A percentile compares a stretch with the other conserved stretches of the same genome.
Conservation (phyloP, 2,329 filamentous ascomycete genomes). For the Dactylellina cionopaga region DNA sequence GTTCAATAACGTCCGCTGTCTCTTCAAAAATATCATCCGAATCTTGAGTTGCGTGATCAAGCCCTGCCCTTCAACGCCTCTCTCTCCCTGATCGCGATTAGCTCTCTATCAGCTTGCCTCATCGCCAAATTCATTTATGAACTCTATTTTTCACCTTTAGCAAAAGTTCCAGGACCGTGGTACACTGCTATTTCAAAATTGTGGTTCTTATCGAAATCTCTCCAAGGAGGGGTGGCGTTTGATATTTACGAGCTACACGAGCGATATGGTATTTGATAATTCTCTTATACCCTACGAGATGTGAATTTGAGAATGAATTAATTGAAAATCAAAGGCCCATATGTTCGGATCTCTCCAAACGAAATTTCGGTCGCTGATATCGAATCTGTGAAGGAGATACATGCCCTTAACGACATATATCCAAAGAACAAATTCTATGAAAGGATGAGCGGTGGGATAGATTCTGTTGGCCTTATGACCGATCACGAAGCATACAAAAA, state of each 20-base stretch:
- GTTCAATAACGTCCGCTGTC: no score
- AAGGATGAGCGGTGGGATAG: neutral
- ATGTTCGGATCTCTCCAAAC: neutral
- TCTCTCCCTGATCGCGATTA: no score
- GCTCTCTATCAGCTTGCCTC: neutral
- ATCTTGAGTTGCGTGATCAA: no score
- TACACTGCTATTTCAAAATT: constrained; percentile 1
- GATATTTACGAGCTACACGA: neutral
- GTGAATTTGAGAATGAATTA: neutral
- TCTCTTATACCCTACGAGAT: neutral
- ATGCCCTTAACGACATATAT: neutral
- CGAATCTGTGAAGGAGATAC: neutral
- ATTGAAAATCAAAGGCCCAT: constrained; percentile 3
- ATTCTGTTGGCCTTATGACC: neutral
- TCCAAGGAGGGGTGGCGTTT: neutral
- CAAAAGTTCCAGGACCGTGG: constrained; percentile 17
- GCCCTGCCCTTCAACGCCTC: no score
- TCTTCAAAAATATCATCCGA: neutral
- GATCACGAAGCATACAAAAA: constrained; percentile 1
- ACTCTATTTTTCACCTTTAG: constrained; percentile 12
- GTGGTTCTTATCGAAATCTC: neutral
- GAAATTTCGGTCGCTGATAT: neutral
- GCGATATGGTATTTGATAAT: neutral
- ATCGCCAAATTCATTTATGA: neutral
- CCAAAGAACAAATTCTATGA: neutral